These are phyloP conservation scores for Sanguinoderma infundibulare DNA, from an alignment of 1,284 basidiomycete genomes.

Conservation along the genomic window DNA sequence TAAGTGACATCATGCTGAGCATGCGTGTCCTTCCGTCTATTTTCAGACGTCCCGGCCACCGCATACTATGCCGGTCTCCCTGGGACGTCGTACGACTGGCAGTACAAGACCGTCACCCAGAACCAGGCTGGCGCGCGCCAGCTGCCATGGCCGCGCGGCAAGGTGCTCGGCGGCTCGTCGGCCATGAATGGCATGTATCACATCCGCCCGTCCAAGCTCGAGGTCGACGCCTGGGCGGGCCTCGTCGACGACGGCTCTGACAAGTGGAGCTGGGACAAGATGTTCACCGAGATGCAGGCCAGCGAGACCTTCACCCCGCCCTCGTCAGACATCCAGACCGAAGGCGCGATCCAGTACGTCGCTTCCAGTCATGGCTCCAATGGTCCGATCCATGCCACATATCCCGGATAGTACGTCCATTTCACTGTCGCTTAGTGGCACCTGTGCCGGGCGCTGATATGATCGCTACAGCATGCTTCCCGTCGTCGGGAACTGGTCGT, in stretches of 20 bases:
- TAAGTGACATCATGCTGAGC: neutral
- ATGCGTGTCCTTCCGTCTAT: neutral
- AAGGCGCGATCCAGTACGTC: constrained; percentile 46
- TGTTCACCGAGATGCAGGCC: constrained; percentile 59
- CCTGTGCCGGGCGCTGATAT: neutral
- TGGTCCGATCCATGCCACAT: constrained; percentile 52
- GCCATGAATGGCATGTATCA: constrained; percentile 78
- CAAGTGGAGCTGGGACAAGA: constrained; percentile 59
- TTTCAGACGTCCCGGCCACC: constrained; percentile 51
- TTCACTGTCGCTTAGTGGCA: constrained; percentile 1
- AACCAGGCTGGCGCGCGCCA: constrained; percentile 40
- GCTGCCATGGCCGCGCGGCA: constrained; percentile 62
- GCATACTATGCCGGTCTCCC: constrained; percentile 56
- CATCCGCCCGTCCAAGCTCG: constrained; percentile 54
- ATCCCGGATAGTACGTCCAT: constrained; percentile 53
- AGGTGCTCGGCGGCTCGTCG: constrained; percentile 73
- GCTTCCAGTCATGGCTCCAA: constrained; percentile 45
- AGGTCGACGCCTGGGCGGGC: constrained; percentile 59
- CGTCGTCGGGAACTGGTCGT: constrained; percentile 56
- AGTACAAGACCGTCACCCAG: constrained; percentile 60
- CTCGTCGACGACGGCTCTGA: constrained; percentile 40
- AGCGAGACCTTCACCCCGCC: constrained; percentile 51
- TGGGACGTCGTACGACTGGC: constrained; percentile 64
- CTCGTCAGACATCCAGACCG: constrained; percentile 36
- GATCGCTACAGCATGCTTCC: constrained; percentile 45